Evolutionary conservation across 306 rosid genomes (phyloP).

Genomic region (Prunus padus): DNA sequence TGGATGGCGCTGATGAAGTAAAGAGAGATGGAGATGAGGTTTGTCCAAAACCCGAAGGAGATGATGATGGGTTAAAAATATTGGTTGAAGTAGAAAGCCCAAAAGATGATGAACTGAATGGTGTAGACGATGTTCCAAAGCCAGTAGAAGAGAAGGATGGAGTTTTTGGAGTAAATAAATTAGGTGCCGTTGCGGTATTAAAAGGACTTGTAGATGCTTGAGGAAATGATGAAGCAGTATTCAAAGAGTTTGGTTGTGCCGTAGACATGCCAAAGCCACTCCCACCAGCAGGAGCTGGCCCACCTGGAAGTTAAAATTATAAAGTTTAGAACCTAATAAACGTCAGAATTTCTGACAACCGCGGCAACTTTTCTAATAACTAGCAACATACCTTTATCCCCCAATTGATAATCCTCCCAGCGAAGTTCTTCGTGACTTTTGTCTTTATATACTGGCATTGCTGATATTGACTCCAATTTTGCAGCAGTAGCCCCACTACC

Average conservation of each 20-base stretch:
- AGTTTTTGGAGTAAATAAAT: slow-evolving; percentile 62
- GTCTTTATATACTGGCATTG: slow-evolving; percentile 84
- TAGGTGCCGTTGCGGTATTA: slow-evolving; percentile 48
- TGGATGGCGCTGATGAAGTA: slow-evolving; percentile 35
- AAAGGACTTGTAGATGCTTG: slow-evolving; percentile 71
- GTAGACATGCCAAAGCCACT: slow-evolving; percentile 53
- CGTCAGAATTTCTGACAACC: background rate
- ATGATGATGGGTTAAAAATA: slow-evolving; percentile 39
- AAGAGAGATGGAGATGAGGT: slow-evolving; percentile 54
- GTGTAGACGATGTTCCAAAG: slow-evolving; percentile 52
- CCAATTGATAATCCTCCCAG: slow-evolving; percentile 96
- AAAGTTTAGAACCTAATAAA: background rate
- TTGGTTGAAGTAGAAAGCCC: slow-evolving; percentile 48
- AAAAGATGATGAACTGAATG: slow-evolving; percentile 64
- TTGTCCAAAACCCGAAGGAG: slow-evolving; percentile 35
- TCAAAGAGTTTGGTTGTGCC: slow-evolving; percentile 53
- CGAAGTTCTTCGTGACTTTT: slow-evolving; percentile 95
- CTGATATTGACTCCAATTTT: slow-evolving; percentile 89
- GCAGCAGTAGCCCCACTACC: slow-evolving; percentile 47
- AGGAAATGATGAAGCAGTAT: slow-evolving; percentile 50
- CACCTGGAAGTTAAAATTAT: slow-evolving; percentile 50
- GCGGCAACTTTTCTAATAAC: background rate
- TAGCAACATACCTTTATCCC: slow-evolving; percentile 66
- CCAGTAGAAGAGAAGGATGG: slow-evolving; percentile 48
- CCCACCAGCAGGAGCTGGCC: slow-evolving; percentile 62